phyloP scores from a whole-genome alignment of 306 rosid genomes.

The Pachyrhizus erosus region DNA sequence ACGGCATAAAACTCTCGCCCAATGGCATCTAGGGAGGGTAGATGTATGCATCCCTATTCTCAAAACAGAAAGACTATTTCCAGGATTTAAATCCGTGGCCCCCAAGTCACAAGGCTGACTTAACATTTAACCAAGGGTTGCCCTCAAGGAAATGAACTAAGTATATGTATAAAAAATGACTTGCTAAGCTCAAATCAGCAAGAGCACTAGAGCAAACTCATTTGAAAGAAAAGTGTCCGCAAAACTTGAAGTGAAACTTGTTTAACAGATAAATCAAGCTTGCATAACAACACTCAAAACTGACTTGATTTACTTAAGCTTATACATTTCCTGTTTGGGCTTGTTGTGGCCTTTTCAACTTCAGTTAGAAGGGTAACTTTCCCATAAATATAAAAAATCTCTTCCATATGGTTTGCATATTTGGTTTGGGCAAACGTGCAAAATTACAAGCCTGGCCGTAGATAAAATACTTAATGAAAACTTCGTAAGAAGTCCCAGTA shows the following conservation, averaged over 20 bases:
- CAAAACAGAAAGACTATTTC: neutral
- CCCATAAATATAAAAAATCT: neutral
- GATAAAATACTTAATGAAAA: neutral
- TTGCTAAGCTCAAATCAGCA: neutral
- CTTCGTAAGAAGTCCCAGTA: conserved; percentile 10
- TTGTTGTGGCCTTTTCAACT: neutral
- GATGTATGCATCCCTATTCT: neutral
- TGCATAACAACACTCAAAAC: neutral
- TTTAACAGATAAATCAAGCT: conserved; percentile 22
- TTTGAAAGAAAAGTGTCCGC: neutral
- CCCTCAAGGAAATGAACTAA: neutral
- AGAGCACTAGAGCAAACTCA: neutral
- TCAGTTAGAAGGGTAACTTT: neutral
- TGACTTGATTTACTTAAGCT: neutral
- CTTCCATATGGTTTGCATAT: neutral
- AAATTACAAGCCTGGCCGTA: neutral
- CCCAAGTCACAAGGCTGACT: neutral
- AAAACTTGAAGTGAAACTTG: neutral
- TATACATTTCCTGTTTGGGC: neutral
- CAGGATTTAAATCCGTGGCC: neutral
- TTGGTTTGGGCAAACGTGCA: neutral
- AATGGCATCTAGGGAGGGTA: neutral
- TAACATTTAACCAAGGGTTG: neutral
- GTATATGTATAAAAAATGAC: neutral
- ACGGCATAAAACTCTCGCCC: neutral